phyloP scores from a whole-genome alignment of 2,329 filamentous ascomycete species.

The Cyclaneusma minus region DNA sequence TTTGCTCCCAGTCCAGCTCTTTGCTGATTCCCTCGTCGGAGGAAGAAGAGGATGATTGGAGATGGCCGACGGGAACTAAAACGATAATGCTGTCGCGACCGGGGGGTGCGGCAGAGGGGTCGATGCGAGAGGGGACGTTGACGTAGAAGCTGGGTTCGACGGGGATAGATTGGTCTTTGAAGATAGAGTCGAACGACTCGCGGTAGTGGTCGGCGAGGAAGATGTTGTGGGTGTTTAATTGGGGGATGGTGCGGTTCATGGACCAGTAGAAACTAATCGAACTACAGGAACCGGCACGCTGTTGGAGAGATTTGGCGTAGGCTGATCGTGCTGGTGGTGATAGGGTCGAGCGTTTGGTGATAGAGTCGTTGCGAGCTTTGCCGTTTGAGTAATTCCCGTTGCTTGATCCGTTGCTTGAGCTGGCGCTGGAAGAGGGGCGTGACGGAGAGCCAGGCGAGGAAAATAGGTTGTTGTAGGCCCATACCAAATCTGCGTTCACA shows the following conservation, averaged over 20 bases:
- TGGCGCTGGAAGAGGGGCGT: not conserved
- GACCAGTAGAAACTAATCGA: slow-evolving; percentile 69
- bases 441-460: slow-evolving; percentile 21
- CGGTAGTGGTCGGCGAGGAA: slow-evolving; percentile 61
- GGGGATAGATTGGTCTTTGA: slow-evolving; percentile 52
- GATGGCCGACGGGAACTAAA: slow-evolving; percentile 57
- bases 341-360: not conserved
- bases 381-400: not conserved
- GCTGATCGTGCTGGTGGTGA: slow-evolving; percentile 6
- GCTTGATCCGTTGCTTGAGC: not conserved
- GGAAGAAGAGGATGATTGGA: slow-evolving; percentile 30
- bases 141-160: slow-evolving; percentile 60
- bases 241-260: slow-evolving; percentile 40
- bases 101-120: slow-evolving; percentile 48
- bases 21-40: slow-evolving; percentile 16
- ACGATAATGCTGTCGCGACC: slow-evolving; percentile 52
- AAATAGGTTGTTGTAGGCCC: slow-evolving; percentile 58
- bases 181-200: slow-evolving; percentile 62
- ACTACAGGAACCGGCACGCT: slow-evolving; percentile 47
- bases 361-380: not conserved
- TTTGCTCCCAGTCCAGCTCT: slow-evolving; percentile 42
- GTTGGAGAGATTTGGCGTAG: slow-evolving; percentile 24
- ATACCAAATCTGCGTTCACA: slow-evolving; percentile 60
- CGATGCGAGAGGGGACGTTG: slow-evolving; percentile 58
- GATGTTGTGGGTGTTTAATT: slow-evolving; percentile 59